Conservation (phyloP, 2,329 filamentous ascomycete genomes). For the Lachnellula arida region DNA sequence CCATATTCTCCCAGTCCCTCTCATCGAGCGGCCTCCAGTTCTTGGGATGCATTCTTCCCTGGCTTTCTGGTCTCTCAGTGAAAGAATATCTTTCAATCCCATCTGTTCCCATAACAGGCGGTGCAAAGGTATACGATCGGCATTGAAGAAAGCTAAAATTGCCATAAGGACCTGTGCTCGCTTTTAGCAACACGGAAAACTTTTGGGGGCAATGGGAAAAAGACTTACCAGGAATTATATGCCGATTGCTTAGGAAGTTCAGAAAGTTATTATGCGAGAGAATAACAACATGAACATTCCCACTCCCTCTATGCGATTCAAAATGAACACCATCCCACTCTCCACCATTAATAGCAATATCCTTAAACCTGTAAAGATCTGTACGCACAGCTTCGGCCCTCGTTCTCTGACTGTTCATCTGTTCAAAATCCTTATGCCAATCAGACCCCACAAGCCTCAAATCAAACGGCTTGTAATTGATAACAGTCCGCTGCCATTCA, state of each 20-base stretch:
- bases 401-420: not conserved
- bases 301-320: not conserved
- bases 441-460: not conserved
- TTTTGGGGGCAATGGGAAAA: not conserved
- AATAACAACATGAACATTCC: constrained; percentile 9
- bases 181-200: not conserved
- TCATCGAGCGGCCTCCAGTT: not conserved
- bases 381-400: constrained; percentile 1
- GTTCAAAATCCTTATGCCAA: not conserved
- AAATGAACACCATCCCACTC: constrained; percentile 8
- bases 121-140: not conserved
- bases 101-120: not conserved
- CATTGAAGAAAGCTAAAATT: not conserved
- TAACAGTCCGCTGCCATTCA: not conserved
- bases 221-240: not conserved
- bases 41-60: not conserved
- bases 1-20: not conserved
- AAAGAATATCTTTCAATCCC: not conserved
- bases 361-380: constrained; percentile 1
- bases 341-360: constrained; percentile 3
- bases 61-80: not conserved
- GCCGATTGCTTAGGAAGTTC: not conserved
- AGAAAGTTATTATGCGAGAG: constrained; percentile 11
- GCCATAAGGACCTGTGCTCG: not conserved
- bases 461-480: not conserved